Evolutionary conservation across 306 rosid species (phyloP).

Genomic region (Citrullus amarus): DNA sequence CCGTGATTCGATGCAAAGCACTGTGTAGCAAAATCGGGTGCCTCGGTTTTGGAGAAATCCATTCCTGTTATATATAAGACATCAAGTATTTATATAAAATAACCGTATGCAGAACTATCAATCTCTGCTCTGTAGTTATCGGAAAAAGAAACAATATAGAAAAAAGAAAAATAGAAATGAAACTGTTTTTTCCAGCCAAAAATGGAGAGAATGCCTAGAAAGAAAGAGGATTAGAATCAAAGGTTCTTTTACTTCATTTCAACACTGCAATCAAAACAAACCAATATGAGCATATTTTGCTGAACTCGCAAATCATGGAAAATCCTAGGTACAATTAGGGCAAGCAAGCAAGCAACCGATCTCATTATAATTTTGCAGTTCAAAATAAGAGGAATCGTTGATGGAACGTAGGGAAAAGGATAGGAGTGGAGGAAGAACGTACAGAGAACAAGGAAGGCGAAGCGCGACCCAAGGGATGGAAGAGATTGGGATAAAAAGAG

Average conservation of each 20-base stretch:
- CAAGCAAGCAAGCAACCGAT: neutral
- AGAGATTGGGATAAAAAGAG: constrained; percentile 47
- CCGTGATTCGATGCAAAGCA: constrained; percentile 55
- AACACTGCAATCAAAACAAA: neutral
- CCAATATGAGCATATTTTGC: neutral
- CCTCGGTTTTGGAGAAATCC: constrained; percentile 59
- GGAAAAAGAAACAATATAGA: neutral
- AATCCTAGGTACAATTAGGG: neutral
- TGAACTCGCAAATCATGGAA: neutral
- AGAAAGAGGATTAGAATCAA: neutral
- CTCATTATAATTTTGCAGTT: neutral
- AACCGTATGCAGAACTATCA: neutral
- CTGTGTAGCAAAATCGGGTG: constrained; percentile 54
- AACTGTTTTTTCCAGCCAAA: neutral
- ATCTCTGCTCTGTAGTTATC: neutral
- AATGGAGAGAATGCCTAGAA: neutral
- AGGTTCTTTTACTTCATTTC: neutral
- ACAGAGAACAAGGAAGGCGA: constrained; percentile 54
- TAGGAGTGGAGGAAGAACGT: neutral
- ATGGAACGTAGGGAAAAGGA: neutral
- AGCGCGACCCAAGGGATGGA: constrained; percentile 48
- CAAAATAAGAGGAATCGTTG: neutral
- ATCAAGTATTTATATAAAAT: neutral
- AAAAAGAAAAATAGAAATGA: neutral
- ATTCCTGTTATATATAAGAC: constrained; percentile 33